Conservation (phyloP, 495 filamentous ascomycete species). For the Penicillium bialowiezense region DNA sequence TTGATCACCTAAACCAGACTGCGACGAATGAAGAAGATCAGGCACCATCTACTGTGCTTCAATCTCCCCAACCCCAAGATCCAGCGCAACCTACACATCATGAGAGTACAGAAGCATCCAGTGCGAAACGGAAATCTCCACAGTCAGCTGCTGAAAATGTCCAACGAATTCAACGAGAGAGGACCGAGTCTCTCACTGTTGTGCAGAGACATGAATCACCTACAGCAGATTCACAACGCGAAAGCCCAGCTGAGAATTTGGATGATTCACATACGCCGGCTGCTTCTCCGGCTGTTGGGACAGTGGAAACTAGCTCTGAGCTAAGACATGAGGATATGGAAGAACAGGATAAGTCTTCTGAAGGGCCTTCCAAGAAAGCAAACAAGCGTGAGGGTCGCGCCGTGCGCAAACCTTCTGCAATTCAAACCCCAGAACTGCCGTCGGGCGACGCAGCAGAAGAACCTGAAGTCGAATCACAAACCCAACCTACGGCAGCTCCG, state of each 20-base stretch:
- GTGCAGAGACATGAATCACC: not conserved
- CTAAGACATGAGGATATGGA: not conserved
- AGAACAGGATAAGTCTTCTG: not conserved
- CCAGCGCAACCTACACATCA: not conserved
- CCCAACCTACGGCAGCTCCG: not conserved
- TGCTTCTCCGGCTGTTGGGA: not conserved
- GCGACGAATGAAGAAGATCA: not conserved
- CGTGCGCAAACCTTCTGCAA: not conserved
- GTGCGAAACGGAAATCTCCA: constrained; percentile 17
- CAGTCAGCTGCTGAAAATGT: not conserved
- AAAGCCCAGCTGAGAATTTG: not conserved
- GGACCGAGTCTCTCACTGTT: not conserved
- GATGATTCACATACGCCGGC: not conserved
- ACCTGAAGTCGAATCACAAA: not conserved
- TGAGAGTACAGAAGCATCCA: not conserved
- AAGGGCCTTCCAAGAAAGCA: not conserved
- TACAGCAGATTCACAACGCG: not conserved
- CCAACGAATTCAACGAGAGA: not conserved
- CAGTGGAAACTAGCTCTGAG: not conserved
- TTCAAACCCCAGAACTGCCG: not conserved
- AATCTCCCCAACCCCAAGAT: not conserved
- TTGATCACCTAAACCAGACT: not conserved
- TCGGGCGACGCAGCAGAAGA: not conserved
- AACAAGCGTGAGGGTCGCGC: constrained; percentile 7
- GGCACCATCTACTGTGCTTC: not conserved